These are phyloP conservation scores for Hypoxylon fuscum DNA, from an alignment of 495 filamentous ascomycete species.

Conservation along the genomic window DNA sequence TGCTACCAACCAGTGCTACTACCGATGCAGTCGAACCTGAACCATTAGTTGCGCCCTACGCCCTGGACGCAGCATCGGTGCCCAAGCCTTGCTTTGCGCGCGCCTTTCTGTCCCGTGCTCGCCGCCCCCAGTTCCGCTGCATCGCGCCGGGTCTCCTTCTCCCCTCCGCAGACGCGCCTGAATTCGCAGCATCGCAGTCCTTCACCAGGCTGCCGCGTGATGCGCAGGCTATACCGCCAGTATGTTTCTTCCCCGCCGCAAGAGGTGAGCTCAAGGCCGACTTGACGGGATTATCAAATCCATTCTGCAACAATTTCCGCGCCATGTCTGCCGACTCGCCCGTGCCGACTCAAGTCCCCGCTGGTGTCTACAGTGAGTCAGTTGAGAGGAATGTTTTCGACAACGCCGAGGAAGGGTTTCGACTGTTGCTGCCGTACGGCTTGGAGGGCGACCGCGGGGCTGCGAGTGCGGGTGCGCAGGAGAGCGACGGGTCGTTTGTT, in stretches of 20 bases:
- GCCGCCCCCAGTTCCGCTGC: conserved; percentile 44
- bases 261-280: conserved; percentile 22
- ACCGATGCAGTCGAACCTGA: conserved; percentile 6
- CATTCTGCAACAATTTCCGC: conserved; percentile 25
- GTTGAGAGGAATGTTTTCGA: conserved; percentile 18
- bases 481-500: conserved; percentile 48
- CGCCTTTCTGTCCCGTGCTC: conserved; percentile 41
- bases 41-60: conserved; percentile 35
- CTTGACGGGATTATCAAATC: conserved; percentile 34
- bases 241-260: conserved; percentile 41
- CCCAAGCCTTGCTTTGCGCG: conserved; percentile 46
- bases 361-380: conserved; percentile 37
- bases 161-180: conserved; percentile 38
- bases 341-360: conserved; percentile 13
- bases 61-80: conserved; percentile 45
- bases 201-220: conserved; percentile 34
- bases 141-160: conserved; percentile 51
- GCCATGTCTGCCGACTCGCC: conserved; percentile 24
- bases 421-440: conserved; percentile 35
- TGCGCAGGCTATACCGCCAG: conserved; percentile 28
- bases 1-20: neutral
- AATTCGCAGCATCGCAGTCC: conserved; percentile 37
- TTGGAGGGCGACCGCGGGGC: conserved; percentile 10
- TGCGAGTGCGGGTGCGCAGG: conserved; percentile 32
- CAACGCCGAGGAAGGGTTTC: conserved; percentile 40